A percentile compares a stretch with the other conserved stretches of the same genome.
Conservation (phyloP, 208 protist species). For the Trypanosoma avium region DNA sequence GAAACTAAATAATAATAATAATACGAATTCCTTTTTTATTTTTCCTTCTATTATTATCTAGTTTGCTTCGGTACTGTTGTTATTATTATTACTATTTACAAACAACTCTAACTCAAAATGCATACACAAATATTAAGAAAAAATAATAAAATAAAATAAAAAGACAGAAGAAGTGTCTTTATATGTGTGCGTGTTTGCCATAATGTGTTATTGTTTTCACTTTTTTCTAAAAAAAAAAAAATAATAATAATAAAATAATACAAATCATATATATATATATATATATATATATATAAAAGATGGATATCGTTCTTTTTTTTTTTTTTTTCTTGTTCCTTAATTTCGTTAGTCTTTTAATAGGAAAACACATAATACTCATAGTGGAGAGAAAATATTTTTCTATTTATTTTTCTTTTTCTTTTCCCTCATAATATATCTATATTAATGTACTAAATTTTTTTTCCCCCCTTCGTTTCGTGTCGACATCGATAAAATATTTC, state of each 20-base stretch:
- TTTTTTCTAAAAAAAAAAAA: no score
- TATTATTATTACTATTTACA: no score
- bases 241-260: no score
- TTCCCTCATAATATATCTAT: no score
- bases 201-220: neutral
- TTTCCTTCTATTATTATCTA: neutral
- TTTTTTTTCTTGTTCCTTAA: neutral
- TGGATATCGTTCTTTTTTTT: neutral
- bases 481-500: no score
- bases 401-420: no score
- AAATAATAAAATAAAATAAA: conserved; percentile 5
- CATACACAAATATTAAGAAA: neutral
- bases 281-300: neutral
- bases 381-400: no score
- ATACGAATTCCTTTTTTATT: neutral
- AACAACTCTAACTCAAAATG: no score
- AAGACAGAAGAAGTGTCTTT: conserved; percentile 1
- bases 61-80: neutral
- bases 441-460: no score
- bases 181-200: neutral
- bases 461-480: no score
- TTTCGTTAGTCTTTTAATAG: neutral
- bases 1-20: neutral
- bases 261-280: neutral
- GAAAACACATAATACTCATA: no score